Base-by-base conservation (phyloP, 2,329 filamentous ascomycete species). In the Cladophialophora yegresii region DNA sequence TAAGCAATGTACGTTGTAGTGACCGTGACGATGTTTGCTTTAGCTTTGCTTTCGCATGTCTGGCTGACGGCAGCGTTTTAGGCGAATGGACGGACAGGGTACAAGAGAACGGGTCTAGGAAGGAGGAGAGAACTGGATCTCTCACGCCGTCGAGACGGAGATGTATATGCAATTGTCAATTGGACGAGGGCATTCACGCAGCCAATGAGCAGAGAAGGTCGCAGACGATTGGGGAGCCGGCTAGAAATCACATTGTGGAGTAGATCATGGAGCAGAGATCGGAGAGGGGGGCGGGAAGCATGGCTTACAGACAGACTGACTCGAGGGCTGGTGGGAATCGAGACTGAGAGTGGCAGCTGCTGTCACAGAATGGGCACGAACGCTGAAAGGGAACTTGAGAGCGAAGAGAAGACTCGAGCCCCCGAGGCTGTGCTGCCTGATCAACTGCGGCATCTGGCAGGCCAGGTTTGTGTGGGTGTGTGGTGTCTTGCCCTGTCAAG, bases 101-200 rank as follows among this genome's bases (percentile, higher is more conserved):
- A 63, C 64, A 47, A 58, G 23, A 32, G 30, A 36, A 63, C 58
- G 54, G 36, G 49, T 60, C 30, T 40, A 40, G 58, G 33, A 59
- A 47, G 49, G 47, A 62, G 49, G 59, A 56, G 55, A 58, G 51
- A 61, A 49, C 28, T 49, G 45, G 28, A 23, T 49, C 51, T 33
- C 40, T 51, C 30, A 50, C 49, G 53, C 20, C 54, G 51, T 61
- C 51, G 43, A 63, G 59, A 59, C 45, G 61, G 60, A 50, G 64
- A 66, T 66, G 66, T 68, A 68, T 66, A 68, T 64, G 62, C 54
- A 49, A 62, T 68, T 68, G 58, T 59, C 62, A 68, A 68, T 66
- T 51, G 64, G 66, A 57, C 66, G 66, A 61, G 57, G 51, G 12
- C 23, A 40, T 63, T 36, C 47, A 59, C 32, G 63, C 20, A 59